Conservation (phyloP, 23 red algal species). For the Gracilariopsis chorda region DNA sequence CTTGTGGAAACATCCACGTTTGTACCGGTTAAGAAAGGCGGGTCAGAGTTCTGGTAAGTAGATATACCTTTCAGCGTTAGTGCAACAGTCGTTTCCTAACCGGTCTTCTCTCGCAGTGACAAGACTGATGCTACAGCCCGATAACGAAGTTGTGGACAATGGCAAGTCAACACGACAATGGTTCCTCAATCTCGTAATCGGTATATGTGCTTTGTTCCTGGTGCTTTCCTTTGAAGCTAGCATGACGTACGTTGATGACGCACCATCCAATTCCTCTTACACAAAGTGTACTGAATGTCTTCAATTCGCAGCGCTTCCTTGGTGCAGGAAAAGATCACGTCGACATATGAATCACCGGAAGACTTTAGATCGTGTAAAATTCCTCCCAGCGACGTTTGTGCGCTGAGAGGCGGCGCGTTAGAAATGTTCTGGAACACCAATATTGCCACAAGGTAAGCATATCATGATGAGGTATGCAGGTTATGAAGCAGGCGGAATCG, state of each 20-base stretch:
- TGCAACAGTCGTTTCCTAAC: neutral
- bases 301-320: neutral
- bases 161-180: neutral
- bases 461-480: no score
- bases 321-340: slow-evolving; percentile 5
- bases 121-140: neutral
- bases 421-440: slow-evolving; percentile 23
- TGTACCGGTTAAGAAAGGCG: neutral
- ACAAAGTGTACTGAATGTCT: neutral
- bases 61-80: neutral
- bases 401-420: neutral
- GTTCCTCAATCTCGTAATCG: slow-evolving; percentile 34
- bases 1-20: neutral
- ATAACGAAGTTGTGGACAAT: neutral
- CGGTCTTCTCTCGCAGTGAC: neutral
- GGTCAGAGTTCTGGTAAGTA: neutral
- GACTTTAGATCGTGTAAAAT: slow-evolving; percentile 25
- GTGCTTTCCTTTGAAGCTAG: slow-evolving; percentile 6
- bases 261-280: neutral
- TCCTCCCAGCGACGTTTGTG: neutral
- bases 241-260: neutral
- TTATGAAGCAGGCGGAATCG: no score
- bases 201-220: slow-evolving; percentile 25
- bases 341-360: neutral
- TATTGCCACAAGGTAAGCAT: neutral